Evolutionary conservation across 2,329 filamentous ascomycete genomes (phyloP), one percentile per base, ranked within the genome.

Genomic region (Exophiala sideris): DNA sequence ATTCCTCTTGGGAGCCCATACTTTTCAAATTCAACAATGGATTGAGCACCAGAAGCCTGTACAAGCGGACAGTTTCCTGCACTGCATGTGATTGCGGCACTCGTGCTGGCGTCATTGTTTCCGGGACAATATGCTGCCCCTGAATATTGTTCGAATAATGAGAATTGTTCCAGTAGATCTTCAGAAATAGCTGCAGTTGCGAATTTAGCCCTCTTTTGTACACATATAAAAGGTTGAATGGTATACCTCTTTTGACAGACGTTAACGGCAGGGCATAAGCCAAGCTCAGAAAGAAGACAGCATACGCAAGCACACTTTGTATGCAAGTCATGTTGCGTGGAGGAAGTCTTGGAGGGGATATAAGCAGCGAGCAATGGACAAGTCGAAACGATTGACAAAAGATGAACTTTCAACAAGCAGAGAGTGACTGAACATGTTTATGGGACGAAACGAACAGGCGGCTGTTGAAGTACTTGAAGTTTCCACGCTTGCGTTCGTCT

Each of bases 51-150:
- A 2, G 76, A 75, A 0, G 69, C 63, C 64, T 81, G 68, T 2
- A 82, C 76, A 0, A 66, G 61, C 1, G 76, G 72, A 59, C 79
- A 82, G 57, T 76, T 78, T 1, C 70, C 73, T 7, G 69, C 64
- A 0, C 66, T 58, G 58, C 79, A 82, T 7, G 68, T 68, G 40
- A 80, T 46, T 48, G 72, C 72, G 8, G 71, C 71, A 39, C 69
- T 70, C 2, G 73, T 56, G n/a, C 34, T 62, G 24, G 71, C 71
- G 51, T 77, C 67, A 65, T 77, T 73, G 65, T 81, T 81, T 36
- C 59, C 65, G 2, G 70, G 61, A 63, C 79, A 81, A 65, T 81
- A 81, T 16, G 78, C 70, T 3, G 79, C 79, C 2, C 77, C 78
- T 2, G 78, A 71, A 63, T 78, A 82, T 54, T 81, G 73, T 38